Percentiles rank a stretch among this genome's conserved stretches.
phyloP scores from a whole-genome alignment of 2,329 filamentous ascomycete genomes.

The Ceratocystis smalleyi region DNA sequence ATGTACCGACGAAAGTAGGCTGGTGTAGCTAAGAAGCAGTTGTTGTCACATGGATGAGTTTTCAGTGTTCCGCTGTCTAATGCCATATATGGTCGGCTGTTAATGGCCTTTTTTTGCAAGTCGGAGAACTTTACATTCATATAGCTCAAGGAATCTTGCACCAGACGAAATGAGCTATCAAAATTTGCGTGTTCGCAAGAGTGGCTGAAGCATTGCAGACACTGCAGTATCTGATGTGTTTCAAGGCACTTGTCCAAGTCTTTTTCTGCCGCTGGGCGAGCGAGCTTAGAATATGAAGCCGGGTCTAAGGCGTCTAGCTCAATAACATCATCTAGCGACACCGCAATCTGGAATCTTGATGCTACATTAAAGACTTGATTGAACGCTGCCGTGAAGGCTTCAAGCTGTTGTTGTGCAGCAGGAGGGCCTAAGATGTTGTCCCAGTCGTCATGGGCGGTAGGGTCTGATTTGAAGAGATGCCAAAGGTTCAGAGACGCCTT shows the following conservation, averaged over 20 bases:
- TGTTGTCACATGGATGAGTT: slow-evolving; percentile 5
- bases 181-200: slow-evolving; percentile 48
- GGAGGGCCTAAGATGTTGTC: neutral
- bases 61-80: neutral
- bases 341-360: slow-evolving; percentile 24
- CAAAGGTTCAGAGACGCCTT: slow-evolving; percentile 7
- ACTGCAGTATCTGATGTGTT: slow-evolving; percentile 41
- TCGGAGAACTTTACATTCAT: slow-evolving; percentile 7
- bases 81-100: neutral
- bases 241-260: slow-evolving; percentile 27
- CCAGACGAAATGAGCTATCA: slow-evolving; percentile 22
- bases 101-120: slow-evolving; percentile 6
- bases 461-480: slow-evolving; percentile 3
- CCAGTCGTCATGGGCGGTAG: slow-evolving; percentile 5
- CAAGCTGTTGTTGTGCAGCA: neutral
- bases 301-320: slow-evolving; percentile 21
- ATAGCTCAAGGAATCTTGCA: slow-evolving; percentile 11
- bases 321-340: slow-evolving; percentile 38
- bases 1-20: neutral
- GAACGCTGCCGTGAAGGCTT: slow-evolving; percentile 39
- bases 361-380: slow-evolving; percentile 35
- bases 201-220: slow-evolving; percentile 43
- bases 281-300: neutral
- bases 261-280: neutral
- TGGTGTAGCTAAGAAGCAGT: slow-evolving; percentile 9